A percentile compares a stretch with the other conserved stretches of the same genome.
phyloP scores from a whole-genome alignment of 768 basidiomycete species.

The Lactarius trivialis region DNA sequence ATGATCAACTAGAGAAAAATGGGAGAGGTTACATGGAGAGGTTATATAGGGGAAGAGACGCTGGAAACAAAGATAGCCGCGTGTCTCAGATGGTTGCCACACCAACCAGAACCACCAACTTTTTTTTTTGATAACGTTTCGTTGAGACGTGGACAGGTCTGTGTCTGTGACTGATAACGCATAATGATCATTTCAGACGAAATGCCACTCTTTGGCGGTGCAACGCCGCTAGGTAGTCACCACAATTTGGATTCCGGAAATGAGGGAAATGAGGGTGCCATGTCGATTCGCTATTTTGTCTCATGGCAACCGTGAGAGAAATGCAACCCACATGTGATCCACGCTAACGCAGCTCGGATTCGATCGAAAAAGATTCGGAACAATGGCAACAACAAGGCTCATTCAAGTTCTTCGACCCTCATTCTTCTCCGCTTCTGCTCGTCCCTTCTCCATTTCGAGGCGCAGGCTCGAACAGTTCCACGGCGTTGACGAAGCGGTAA shows the following conservation, averaged over 20 bases:
- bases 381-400: background rate
- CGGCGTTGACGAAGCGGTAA: slow-evolving; percentile 42
- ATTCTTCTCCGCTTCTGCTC: background rate
- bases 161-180: background rate
- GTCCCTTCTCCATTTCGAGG: slow-evolving; percentile 39
- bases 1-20: background rate
- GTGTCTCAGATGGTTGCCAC: slow-evolving; percentile 11
- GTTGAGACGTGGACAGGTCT: background rate
- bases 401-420: background rate
- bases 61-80: background rate
- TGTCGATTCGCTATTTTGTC: background rate
- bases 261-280: too few relatives aligned
- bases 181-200: background rate
- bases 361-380: too few relatives aligned
- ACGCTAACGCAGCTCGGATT: background rate
- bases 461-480: slow-evolving; percentile 37
- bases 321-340: background rate
- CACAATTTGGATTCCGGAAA: background rate
- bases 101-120: background rate
- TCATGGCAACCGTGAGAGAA: background rate
- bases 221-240: background rate
- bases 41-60: slow-evolving; percentile 1
- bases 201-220: background rate
- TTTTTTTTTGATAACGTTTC: background rate
- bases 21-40: background rate